phyloP scores from a whole-genome alignment of 306 rosid genomes.

The Lotus japonicus region DNA sequence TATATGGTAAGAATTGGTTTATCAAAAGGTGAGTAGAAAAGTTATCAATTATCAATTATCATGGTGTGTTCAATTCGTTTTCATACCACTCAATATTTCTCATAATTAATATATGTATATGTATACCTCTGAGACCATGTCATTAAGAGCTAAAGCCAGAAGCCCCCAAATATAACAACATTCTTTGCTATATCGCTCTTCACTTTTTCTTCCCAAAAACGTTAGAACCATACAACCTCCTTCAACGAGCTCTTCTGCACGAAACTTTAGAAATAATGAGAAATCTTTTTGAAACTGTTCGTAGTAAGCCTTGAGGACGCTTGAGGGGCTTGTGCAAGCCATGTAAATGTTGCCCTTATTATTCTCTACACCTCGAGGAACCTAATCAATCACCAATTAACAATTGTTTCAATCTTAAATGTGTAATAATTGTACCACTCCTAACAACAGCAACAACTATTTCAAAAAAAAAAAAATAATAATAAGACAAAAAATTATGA shows the following conservation, averaged over 20 bases:
- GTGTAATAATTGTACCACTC: neutral
- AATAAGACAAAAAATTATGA: no score
- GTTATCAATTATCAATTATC: no score
- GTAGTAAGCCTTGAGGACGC: slow-evolving; percentile 38
- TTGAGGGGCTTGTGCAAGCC: slow-evolving; percentile 38
- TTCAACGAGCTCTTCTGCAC: slow-evolving; percentile 39
- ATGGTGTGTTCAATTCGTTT: no score
- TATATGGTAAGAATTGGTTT: no score
- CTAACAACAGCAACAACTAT: no score
- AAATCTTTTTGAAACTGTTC: slow-evolving; percentile 49
- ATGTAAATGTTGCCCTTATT: slow-evolving; percentile 56
- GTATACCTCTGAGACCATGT: slow-evolving; percentile 40
- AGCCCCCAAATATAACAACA: slow-evolving; percentile 57
- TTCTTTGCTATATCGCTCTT: slow-evolving; percentile 42
- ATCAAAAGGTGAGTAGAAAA: no score
- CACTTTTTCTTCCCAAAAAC: slow-evolving; percentile 45
- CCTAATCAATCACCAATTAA: slow-evolving; percentile 29
- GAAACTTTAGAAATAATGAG: slow-evolving; percentile 38
- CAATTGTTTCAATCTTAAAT: neutral
- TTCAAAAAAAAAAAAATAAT: no score
- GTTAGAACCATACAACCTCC: slow-evolving; percentile 56
- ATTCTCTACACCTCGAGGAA: slow-evolving; percentile 44
- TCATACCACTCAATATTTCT: no score
- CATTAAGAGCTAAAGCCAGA: slow-evolving; percentile 40
- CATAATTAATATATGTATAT: neutral